Evolutionary conservation across 306 rosid genomes (phyloP), one percentile per base, ranked within the genome.

Genomic region (Cucumis cinereus): DNA sequence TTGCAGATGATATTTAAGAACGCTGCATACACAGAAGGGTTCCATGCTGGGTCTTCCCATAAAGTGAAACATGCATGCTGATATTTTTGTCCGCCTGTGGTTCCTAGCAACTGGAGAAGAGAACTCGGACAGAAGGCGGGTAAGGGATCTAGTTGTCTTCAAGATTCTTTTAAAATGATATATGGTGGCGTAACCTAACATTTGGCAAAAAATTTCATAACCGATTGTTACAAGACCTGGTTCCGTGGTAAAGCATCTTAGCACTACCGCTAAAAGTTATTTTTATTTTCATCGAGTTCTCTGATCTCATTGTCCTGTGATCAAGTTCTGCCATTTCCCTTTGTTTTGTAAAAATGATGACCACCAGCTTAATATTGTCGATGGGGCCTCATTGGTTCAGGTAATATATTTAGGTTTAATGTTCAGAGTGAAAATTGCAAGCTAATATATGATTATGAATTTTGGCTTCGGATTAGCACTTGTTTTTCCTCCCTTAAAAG

Each of bases 1-100:
- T 76, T 77, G 80, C 89, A 92, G 98, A 85, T 86, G 90, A 88
- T 85, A 13, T 90, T 90, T 78, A 89, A 89, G 85, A 88, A 86
- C 85, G 76, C 87, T 5, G 96, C 99, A 62, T 95, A 90, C 80
- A 87, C 97, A 0, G 99, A 95, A 86, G 99, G 99, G 59, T 95
- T 92, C 69, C 89, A 89, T 73, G 92, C 97, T 28, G 99, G 95
- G 55, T 58, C 79, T 80, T 86, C 60, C 71, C 79, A 63, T 80
- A 88, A 79, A 62, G 76, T 85, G 63, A 88, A 83, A 67, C 85
- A 55, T 35, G 30, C 75, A 5, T 79, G 61, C 41, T 71, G 41
- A 71, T 40, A 8, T 11, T 67, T 40, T 14, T 45, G n/a, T 45
- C 41, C 24, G 58, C 23, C 15, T 70, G 57, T 45, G 57, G 12